These are phyloP conservation scores for Claviceps arundinis DNA, from an alignment of 2,329 filamentous ascomycete species.

Conservation along the genomic window DNA sequence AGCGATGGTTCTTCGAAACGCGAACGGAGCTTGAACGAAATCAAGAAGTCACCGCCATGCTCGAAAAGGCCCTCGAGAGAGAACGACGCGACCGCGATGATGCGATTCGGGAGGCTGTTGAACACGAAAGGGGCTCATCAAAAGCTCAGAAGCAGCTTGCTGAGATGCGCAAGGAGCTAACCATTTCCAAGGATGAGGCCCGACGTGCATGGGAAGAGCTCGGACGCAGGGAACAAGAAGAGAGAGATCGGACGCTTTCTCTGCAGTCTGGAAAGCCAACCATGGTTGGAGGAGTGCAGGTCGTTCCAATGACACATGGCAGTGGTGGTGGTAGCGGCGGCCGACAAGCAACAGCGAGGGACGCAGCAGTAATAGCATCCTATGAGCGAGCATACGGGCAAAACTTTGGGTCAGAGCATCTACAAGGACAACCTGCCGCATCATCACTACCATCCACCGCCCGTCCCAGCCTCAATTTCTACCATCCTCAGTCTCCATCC, in stretches of 20 bases:
- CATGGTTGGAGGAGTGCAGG: constrained; percentile 82
- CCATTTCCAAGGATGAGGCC: constrained; percentile 93
- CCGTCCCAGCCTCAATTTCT: constrained; percentile 12
- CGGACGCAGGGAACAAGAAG: constrained; percentile 82
- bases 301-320: constrained; percentile 69
- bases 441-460: constrained; percentile 16
- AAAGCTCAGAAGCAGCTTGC: constrained; percentile 66
- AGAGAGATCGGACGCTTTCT: constrained; percentile 75
- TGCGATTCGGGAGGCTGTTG: constrained; percentile 51
- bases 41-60: constrained; percentile 66
- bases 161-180: constrained; percentile 84
- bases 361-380: constrained; percentile 11
- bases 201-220: constrained; percentile 95
- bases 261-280: constrained; percentile 79
- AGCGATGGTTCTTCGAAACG: constrained; percentile 97
- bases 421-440: constrained; percentile 25
- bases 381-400: constrained; percentile 19
- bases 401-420: constrained; percentile 23
- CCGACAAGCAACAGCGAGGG: constrained; percentile 34
- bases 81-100: constrained; percentile 60
- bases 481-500: constrained; percentile 10
- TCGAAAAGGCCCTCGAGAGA: constrained; percentile 61
- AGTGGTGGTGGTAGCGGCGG: constrained; percentile 40
- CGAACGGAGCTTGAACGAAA: constrained; percentile 74
- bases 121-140: constrained; percentile 57